Base-by-base conservation (phyloP, 2,329 filamentous ascomycete genomes). In the Cadophora malorum region DNA sequence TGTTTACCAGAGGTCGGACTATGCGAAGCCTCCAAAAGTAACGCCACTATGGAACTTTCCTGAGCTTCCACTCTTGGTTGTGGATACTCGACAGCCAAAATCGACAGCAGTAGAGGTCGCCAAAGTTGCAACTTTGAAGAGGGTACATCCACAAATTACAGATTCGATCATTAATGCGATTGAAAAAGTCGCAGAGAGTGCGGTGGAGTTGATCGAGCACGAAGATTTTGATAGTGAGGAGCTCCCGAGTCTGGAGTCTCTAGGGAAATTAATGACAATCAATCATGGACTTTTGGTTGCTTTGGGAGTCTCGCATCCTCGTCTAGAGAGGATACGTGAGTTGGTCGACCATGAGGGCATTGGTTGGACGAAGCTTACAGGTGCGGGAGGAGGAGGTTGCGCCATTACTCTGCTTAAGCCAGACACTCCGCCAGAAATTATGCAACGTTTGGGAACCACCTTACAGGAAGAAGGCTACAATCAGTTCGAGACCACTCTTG, bases 311-410 rank as follows among this genome's bases (percentile, higher is more conserved):
- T 98, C 94, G 1, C 96, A 99, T 79, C 96, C 96, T 0, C 90
- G 94, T 58, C 85, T 99, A 31, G 96, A 99, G 81, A 89, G 95
- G 38, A 90, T 99, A 74, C 89, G 96, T 70, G 95, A 97, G 80
- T 83, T 99, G 31, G 91, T 97, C 60, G 95, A 99, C 73, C 89
- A 96, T 74, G 88, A 93, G 66, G 91, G 91, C 50, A 91, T 97
- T 66, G 96, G 96, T 35, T 99, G 94, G 94, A 97, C 96, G 14
- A 99, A 99, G 79, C 86, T 99, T 67, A 99, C 96, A 0, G 96
- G 96, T 41, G 96, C 96, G 1, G 96, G 96, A 25, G 96, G 96
- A 14, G 96, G 96, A 66, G 96, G 96, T 2, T 98, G 96, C 79
- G 95, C 94, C 3, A 98, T 99, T 73, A 96, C 95, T 0, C 83